These are phyloP conservation scores for Thermothielavioides terrestris DNA, from an alignment of 495 filamentous ascomycete species.

Conservation along the genomic window DNA sequence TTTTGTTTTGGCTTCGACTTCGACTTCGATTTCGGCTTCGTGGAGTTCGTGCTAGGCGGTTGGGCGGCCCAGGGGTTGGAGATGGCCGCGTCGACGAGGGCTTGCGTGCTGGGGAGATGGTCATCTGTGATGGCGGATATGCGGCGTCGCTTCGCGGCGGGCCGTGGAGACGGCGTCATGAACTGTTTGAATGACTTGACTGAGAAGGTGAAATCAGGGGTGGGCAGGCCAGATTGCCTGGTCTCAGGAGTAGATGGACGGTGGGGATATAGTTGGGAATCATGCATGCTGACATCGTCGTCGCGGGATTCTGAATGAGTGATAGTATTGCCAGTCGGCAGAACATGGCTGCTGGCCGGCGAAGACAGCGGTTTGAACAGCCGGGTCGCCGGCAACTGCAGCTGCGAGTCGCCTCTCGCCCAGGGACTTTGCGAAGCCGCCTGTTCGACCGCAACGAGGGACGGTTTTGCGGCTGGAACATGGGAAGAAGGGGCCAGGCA, in stretches of 20 bases:
- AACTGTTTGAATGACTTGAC: conserved; percentile 26
- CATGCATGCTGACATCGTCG: conserved; percentile 7
- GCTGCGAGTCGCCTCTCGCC: conserved; percentile 11
- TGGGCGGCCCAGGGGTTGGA: conserved; percentile 21
- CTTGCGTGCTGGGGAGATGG: conserved; percentile 19
- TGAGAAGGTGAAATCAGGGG: conserved; percentile 23
- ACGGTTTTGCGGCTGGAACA: not conserved
- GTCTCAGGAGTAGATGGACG: conserved; percentile 22
- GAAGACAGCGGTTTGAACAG: conserved; percentile 13
- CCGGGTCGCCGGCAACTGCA: conserved; percentile 1
- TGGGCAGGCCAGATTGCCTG: conserved; percentile 20
- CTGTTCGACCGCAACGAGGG: not conserved
- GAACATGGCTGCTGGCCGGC: conserved; percentile 10
- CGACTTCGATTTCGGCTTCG: not conserved
- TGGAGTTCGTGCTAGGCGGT: not conserved
- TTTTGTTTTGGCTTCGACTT: not conserved
- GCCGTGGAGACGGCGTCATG: conserved; percentile 22
- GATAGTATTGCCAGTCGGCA: not conserved
- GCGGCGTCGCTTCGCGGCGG: conserved; percentile 10
- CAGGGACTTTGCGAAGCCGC: conserved; percentile 9
- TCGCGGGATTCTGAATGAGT: not conserved
- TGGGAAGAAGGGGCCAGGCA: not conserved
- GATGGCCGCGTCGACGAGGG: conserved; percentile 17
- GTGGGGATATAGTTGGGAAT: not conserved
- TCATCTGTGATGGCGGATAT: conserved; percentile 7